Evolutionary conservation across 176 grass and related monocot species (phyloP), one percentile per base, ranked within the genome.

Genomic region (Carex cristatella): DNA sequence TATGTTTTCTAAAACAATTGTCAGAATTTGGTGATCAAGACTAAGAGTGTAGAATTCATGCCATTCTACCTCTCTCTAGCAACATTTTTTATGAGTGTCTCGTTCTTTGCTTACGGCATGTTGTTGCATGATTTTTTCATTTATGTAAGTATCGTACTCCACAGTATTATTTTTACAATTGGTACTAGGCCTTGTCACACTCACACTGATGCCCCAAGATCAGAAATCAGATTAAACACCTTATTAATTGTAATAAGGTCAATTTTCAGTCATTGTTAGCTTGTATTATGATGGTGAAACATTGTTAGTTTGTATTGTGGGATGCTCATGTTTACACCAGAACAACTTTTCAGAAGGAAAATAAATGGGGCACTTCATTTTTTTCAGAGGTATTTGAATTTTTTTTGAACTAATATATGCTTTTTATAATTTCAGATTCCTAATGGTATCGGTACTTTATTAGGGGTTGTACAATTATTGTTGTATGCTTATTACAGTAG

Each of bases 11-110:
- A 63, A 63, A 27, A 56, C 7, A 35, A 2, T 83, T 68, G 13
- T 44, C 86, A 99, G 96, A 99, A 90, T 87, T 73, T 99, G 90
- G 96, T 99, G 87, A 92, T 99, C 28, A 90, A 65, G 81, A 99
- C 88, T 0, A 95, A 73, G 75, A 99, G 96, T 4, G 96, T 99
- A 38, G 93, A 99, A 65, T 99, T 91, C 87, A 99, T 99, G 96
- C 96, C 96, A 15, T 95, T 99, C 81, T 99, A 95, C 68, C 44
- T 99, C 65, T 99, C 96, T 3, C 63, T 99, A 11, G 92, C 96
- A 5, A 99, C 92, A 79, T 95, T 95, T 88, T 86, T 95, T 49
- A 99, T 95, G 96, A 99, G 96, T 5, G 13, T 87, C 12, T 99
- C 96, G 0, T 99, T 99, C 89, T 92, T 99, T 74, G 51, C 82